Conservation (phyloP, 1,139 yeast species). For the Wickerhamiella infanticola region DNA sequence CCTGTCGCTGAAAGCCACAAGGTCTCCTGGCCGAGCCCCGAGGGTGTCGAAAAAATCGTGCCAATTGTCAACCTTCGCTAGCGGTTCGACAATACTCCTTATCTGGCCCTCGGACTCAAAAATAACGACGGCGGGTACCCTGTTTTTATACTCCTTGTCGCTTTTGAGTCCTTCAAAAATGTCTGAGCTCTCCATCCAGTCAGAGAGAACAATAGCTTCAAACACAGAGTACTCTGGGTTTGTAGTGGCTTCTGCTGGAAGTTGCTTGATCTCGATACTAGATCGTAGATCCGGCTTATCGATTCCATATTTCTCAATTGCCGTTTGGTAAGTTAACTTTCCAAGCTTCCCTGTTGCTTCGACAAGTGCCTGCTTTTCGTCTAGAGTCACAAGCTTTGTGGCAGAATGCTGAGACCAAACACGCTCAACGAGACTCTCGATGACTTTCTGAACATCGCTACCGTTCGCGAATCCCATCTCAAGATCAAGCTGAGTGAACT, state of each 20-base stretch:
- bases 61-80: constrained; percentile 13
- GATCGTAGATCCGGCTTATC: constrained; percentile 84
- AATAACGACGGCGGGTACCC: constrained; percentile 2
- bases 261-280: constrained; percentile 33
- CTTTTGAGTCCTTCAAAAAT: background rate
- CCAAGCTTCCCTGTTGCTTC: constrained; percentile 3
- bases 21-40: constrained; percentile 40
- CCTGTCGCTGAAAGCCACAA: constrained; percentile 61
- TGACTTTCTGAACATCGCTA: constrained; percentile 48
- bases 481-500: constrained; percentile 87
- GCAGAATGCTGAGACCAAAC: constrained; percentile 33
- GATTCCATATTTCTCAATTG: constrained; percentile 62
- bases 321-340: constrained; percentile 44
- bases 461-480: constrained; percentile 78
- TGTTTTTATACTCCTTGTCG: constrained; percentile 1
- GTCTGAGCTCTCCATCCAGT: constrained; percentile 8
- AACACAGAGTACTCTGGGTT: constrained; percentile 42
- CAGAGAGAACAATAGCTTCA: constrained; percentile 52
- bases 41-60: constrained; percentile 9
- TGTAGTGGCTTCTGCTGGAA: constrained; percentile 30
- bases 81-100: background rate
- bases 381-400: constrained; percentile 3
- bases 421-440: constrained; percentile 39
- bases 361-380: background rate
- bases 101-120: constrained; percentile 6